Base-by-base conservation (phyloP, 1,284 basidiomycete genomes). In the Athelia psychrophila region DNA sequence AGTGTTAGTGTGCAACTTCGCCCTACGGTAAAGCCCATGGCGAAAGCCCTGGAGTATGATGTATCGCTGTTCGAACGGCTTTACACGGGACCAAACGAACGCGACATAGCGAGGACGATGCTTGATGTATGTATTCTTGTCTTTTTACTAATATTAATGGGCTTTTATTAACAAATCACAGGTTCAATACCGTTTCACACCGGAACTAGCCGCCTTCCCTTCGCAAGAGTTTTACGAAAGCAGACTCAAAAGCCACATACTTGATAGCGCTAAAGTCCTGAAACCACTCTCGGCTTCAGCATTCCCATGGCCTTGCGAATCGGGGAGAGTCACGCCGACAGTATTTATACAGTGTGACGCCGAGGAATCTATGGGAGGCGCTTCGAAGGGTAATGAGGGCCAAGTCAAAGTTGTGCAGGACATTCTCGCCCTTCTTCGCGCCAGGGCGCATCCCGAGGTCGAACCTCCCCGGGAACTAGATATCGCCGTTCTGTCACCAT, bases 171-270 rank as follows among this genome's bases (percentile, higher is more conserved):
- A n/a, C 30, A 27, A n/a, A 23, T 23, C 24, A 6, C 45, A 80
- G 77, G 68, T 77, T 0, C 84, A 86, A 64, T 87, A 87, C 59
- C 78, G 84, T 2, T 85, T 84, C 54, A 79, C 82, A 0, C 63
- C 66, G 48, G 77, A 75, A 36, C 71, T 86, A 0, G 83, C 82
- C 20, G 64, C 62, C 1, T 86, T 86, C 56, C 84, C 84, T 1
- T 85, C 84, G 0, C 60, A 62, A 10, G 79, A 81, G 56, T 86
- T 86, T 58, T 86, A 86, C 58, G 70, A 84, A 44, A 75, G 74
- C 6, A 65, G 71, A 27, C 66, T 87, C 2, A 66, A 60, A 52
- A 83, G 83, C 0, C 74, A 78, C 4, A 73, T 75, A 6, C 56
- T 64, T 3, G 67, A 78, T 33, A 73, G 67, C 9, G 61, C 60